phyloP scores from a whole-genome alignment of 768 basidiomycete genomes.

The Mycena venus region DNA sequence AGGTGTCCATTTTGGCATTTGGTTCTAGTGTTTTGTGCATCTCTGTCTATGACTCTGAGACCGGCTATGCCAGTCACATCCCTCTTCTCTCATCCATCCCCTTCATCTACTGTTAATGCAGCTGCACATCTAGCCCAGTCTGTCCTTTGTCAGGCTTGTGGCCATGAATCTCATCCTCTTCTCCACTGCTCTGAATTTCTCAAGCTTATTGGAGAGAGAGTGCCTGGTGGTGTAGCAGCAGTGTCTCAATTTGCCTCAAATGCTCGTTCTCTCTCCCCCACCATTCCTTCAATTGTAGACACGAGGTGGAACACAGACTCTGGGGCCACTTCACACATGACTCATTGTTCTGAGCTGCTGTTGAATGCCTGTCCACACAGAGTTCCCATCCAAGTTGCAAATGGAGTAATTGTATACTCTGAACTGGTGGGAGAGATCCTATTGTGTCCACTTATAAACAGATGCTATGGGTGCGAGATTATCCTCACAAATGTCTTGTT shows the following conservation, averaged over 20 bases:
- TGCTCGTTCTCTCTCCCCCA: neutral
- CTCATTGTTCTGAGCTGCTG: slow-evolving; percentile 35
- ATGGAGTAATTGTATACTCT: slow-evolving; percentile 31
- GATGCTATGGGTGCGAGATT: too few relatives aligned
- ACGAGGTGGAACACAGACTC: slow-evolving; percentile 38
- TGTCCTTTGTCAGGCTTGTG: too few relatives aligned
- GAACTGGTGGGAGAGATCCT: too few relatives aligned
- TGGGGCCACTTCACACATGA: slow-evolving; percentile 42
- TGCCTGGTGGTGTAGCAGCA: neutral
- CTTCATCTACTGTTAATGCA: neutral
- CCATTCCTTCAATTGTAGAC: neutral
- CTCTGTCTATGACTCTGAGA: neutral
- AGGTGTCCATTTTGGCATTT: too few relatives aligned
- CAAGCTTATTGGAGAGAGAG: too few relatives aligned
- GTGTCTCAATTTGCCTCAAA: neutral
- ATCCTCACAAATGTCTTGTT: too few relatives aligned
- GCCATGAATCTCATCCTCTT: too few relatives aligned
- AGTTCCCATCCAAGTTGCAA: slow-evolving; percentile 33
- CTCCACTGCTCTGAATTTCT: too few relatives aligned
- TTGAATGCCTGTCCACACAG: slow-evolving; percentile 20
- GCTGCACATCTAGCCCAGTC: too few relatives aligned
- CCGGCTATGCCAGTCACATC: neutral
- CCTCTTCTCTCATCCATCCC: neutral
- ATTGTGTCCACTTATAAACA: too few relatives aligned
- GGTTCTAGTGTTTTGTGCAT: too few relatives aligned